Conservation (phyloP, 2,329 filamentous ascomycete species). For the Dothistroma pini region DNA sequence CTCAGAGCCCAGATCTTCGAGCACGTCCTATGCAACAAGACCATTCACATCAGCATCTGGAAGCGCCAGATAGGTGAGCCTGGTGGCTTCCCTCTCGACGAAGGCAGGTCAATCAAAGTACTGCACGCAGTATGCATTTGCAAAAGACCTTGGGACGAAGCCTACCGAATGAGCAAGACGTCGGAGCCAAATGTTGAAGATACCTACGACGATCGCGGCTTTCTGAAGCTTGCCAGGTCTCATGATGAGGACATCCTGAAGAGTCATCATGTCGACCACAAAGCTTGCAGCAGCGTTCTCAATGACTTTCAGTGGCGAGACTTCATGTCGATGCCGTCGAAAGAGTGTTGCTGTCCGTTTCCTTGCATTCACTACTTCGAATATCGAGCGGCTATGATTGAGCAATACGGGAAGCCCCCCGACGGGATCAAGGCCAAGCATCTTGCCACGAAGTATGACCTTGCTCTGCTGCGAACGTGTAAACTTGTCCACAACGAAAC, state of each 20-base stretch:
- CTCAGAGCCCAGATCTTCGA: constrained; percentile 19
- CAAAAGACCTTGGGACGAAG: neutral
- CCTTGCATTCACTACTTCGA: constrained; percentile 16
- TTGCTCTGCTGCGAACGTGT: constrained; percentile 11
- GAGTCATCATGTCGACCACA: constrained; percentile 1
- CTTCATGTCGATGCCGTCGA: constrained; percentile 9
- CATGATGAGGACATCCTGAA: neutral
- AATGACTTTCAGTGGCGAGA: constrained; percentile 16
- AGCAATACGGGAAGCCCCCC: constrained; percentile 13
- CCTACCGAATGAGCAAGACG: neutral
- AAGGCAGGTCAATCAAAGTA: neutral
- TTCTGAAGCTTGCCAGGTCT: neutral
- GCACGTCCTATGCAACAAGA: constrained; percentile 13
- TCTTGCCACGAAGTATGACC: constrained; percentile 11
- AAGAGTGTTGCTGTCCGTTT: constrained; percentile 12
- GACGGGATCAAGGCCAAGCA: constrained; percentile 12
- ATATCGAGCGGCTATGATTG: constrained; percentile 12
- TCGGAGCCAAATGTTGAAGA: neutral
- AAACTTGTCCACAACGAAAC: constrained; percentile 16
- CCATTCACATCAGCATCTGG: constrained; percentile 14
- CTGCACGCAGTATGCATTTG: constrained; percentile 10
- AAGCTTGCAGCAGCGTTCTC: constrained; percentile 11
- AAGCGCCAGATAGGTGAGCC: constrained; percentile 8
- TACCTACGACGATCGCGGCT: neutral
- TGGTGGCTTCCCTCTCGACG: constrained; percentile 9